A percentile compares a stretch with the other conserved stretches of the same genome.
These are phyloP conservation scores for Ensete glaucum DNA, from an alignment of 176 grass and related monocot genomes.

Conservation along the genomic window DNA sequence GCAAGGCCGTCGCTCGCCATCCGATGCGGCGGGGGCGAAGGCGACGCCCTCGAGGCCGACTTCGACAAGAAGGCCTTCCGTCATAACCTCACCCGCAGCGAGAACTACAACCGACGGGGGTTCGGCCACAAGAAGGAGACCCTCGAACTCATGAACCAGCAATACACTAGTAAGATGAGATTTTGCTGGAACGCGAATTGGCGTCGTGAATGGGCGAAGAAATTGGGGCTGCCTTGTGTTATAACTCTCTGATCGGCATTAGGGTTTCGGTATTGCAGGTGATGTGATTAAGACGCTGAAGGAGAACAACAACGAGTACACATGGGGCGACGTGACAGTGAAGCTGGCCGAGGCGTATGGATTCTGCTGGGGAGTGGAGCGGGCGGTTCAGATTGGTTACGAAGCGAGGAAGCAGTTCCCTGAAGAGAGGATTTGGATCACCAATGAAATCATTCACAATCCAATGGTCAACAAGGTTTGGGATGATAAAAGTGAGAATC, in stretches of 20 bases:
- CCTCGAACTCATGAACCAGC: constrained; percentile 76
- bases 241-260: neutral
- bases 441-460: constrained; percentile 98
- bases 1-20: constrained; percentile 25
- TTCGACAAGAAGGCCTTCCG: constrained; percentile 98
- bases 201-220: too few relatives aligned
- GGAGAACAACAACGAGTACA: constrained; percentile 68
- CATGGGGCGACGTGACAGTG: constrained; percentile 72
- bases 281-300: constrained; percentile 84
- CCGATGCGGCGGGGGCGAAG: constrained; percentile 46
- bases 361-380: constrained; percentile 98
- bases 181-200: neutral
- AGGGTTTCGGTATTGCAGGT: constrained; percentile 24
- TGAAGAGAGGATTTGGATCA: constrained; percentile 86
- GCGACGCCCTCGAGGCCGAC: constrained; percentile 38
- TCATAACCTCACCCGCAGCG: constrained; percentile 90
- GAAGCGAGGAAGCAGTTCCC: constrained; percentile 99
- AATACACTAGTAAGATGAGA: constrained; percentile 71
- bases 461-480: constrained; percentile 92
- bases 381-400: constrained; percentile 96
- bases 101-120: constrained; percentile 85
- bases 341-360: constrained; percentile 91
- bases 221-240: neutral
- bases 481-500: neutral
- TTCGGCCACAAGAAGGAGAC: constrained; percentile 99